These are phyloP conservation scores for Phytophthora citricola DNA, from an alignment of 352 stramenopile species.

Conservation along the genomic window DNA sequence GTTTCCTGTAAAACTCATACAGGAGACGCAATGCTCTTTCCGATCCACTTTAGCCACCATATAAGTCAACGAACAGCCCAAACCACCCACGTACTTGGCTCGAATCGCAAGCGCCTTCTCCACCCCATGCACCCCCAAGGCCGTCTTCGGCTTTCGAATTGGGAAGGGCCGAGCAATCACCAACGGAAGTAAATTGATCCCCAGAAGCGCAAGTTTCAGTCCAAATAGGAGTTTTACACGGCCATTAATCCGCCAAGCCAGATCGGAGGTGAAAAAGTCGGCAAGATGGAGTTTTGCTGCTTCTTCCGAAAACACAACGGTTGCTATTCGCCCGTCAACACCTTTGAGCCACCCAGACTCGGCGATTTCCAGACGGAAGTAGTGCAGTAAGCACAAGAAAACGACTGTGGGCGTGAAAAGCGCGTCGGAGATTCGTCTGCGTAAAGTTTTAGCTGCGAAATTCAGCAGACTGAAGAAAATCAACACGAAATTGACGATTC, in stretches of 20 bases:
- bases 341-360: not conserved
- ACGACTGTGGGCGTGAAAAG: not conserved
- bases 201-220: not conserved
- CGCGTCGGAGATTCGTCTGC: not conserved
- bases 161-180: not conserved
- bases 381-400: not conserved
- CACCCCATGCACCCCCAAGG: not conserved
- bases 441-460: constrained; percentile 26
- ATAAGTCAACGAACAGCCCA: not conserved
- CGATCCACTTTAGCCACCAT: not conserved
- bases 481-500: constrained; percentile 12
- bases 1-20: not conserved
- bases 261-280: not conserved
- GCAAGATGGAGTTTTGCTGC: not conserved
- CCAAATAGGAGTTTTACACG: not conserved
- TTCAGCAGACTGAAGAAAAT: constrained; percentile 52
- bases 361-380: not conserved
- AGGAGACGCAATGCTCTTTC: not conserved
- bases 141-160: not conserved
- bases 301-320: not conserved
- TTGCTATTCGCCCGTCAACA: not conserved
- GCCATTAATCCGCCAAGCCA: not conserved
- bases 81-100: not conserved
- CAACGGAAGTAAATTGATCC: not conserved
- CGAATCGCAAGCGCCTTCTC: not conserved